Conservation (phyloP, 2,329 filamentous ascomycete species). For the Mariannaea sp. region DNA sequence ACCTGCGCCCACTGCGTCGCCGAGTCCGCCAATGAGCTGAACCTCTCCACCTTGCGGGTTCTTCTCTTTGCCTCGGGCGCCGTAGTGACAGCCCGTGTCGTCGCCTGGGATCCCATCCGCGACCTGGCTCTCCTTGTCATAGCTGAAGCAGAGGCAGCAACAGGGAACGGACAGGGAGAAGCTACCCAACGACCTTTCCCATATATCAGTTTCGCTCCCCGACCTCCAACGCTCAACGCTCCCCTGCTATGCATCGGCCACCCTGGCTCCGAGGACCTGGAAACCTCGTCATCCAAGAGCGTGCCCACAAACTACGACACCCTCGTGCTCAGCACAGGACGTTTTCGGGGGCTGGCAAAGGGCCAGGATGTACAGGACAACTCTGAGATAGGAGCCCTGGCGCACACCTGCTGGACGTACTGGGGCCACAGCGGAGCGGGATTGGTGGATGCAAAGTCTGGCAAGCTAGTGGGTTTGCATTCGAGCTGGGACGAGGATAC, state of each 20-base stretch:
- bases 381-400: conserved; percentile 55
- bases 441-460: conserved; percentile 46
- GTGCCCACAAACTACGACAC: conserved; percentile 51
- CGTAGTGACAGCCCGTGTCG: conserved; percentile 45
- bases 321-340: conserved; percentile 51
- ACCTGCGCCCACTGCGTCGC: conserved; percentile 58
- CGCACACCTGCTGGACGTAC: conserved; percentile 61
- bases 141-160: conserved; percentile 37
- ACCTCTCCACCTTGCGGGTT: conserved; percentile 41
- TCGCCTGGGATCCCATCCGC: conserved; percentile 48
- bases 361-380: conserved; percentile 54
- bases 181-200: conserved; percentile 28
- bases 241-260: conserved; percentile 44
- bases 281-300: conserved; percentile 43
- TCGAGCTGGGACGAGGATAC: conserved; percentile 59
- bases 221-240: conserved; percentile 25
- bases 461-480: conserved; percentile 54
- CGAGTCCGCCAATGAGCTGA: conserved; percentile 45
- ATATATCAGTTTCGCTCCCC: conserved; percentile 19
- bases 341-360: conserved; percentile 45
- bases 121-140: conserved; percentile 55
- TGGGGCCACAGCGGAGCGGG: conserved; percentile 61
- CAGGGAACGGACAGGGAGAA: too few relatives aligned
- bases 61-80: conserved; percentile 50
- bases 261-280: conserved; percentile 49